Evolutionary conservation across 345 rosid genomes (phyloP).

Genomic region (Gossypium rotundifolium): DNA sequence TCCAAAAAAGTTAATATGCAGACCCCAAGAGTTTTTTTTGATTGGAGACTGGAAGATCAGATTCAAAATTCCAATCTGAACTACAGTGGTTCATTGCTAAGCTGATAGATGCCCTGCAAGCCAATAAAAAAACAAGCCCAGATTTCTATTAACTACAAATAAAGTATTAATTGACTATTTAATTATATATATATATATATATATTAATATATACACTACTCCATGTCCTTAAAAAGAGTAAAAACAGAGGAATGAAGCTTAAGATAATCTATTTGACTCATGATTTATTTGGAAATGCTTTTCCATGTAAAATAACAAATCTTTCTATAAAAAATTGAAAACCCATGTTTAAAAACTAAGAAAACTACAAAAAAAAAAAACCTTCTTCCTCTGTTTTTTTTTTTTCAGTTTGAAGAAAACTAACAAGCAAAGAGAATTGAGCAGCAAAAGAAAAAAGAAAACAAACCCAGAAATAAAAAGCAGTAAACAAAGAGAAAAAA

Average conservation of each 20-base stretch:
- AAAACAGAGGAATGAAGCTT: neutral
- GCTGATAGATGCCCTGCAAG: conserved; percentile 7
- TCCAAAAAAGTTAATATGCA: conserved; percentile 11
- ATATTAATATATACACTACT: neutral
- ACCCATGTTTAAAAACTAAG: neutral
- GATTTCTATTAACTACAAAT: neutral
- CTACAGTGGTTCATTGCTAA: conserved; percentile 50
- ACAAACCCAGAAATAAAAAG: conserved; percentile 7
- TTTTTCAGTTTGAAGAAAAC: neutral
- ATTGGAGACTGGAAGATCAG: conserved; percentile 30
- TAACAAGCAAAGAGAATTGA: neutral
- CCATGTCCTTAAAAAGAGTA: neutral
- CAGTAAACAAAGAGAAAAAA: neutral
- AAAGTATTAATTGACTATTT: neutral
- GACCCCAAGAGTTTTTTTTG: conserved; percentile 41
- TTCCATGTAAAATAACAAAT: neutral
- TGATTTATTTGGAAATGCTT: neutral
- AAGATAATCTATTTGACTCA: conserved; percentile 1
- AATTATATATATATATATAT: neutral
- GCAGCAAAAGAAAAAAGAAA: neutral
- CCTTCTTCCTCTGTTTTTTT: neutral
- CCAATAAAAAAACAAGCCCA: conserved; percentile 3
- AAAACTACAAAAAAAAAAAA: neutral
- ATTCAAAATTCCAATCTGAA: conserved; percentile 55
- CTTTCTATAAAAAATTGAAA: neutral